phyloP scores from a whole-genome alignment of 2,329 filamentous ascomycete species.

The Monilinia vaccinii-corymbosi region DNA sequence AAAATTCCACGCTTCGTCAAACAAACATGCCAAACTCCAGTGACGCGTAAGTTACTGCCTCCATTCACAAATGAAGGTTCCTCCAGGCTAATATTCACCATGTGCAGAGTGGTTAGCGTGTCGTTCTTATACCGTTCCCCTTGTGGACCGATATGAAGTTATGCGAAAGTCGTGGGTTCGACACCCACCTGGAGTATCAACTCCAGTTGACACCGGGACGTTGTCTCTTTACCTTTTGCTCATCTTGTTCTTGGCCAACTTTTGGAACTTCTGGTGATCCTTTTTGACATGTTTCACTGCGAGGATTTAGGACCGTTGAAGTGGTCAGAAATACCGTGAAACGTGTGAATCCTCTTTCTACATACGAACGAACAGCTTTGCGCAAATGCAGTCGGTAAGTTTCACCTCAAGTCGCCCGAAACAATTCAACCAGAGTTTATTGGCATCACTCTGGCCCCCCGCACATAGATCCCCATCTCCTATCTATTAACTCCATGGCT shows the following conservation, averaged over 20 bases:
- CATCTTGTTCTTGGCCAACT: neutral
- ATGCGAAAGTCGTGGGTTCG: constrained; percentile 29
- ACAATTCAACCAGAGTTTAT: no score
- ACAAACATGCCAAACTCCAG: constrained; percentile 17
- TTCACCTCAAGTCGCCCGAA: constrained; percentile 58
- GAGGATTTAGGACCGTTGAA: no score
- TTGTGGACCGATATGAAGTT: constrained; percentile 24
- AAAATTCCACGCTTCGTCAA: neutral
- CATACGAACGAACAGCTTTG: neutral
- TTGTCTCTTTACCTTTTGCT: no score
- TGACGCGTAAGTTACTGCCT: constrained; percentile 24
- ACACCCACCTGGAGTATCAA: constrained; percentile 25
- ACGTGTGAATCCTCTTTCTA: no score
- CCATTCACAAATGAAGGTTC: constrained; percentile 11
- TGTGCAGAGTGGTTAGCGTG: constrained; percentile 29
- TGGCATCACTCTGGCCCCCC: constrained; percentile 58
- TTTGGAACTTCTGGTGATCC: neutral
- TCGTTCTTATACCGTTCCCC: constrained; percentile 28
- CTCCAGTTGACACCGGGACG: neutral
- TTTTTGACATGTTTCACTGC: no score
- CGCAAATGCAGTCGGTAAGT: constrained; percentile 15
- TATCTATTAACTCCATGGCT: neutral
- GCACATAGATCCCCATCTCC: constrained; percentile 59
- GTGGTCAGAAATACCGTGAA: no score
- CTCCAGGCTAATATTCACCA: constrained; percentile 18